These are phyloP conservation scores for Thecaphora thlaspeos DNA, from an alignment of 1,284 basidiomycete species.

Conservation along the genomic window DNA sequence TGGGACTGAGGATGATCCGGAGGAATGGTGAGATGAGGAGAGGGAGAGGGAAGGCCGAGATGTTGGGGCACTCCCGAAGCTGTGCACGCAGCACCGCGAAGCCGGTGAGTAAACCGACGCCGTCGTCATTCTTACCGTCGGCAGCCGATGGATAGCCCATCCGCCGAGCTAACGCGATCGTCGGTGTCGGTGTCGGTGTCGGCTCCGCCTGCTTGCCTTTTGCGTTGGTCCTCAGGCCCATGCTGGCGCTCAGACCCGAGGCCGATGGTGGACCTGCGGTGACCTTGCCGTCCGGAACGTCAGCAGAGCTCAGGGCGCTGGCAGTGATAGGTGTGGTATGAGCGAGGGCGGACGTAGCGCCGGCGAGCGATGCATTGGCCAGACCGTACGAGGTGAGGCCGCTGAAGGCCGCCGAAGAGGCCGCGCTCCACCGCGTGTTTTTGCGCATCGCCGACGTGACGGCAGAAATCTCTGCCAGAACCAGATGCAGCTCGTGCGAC, in stretches of 20 bases:
- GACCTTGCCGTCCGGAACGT: no score
- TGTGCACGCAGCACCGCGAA: conserved; percentile 82
- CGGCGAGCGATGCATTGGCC: conserved; percentile 1
- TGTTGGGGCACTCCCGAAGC: conserved; percentile 58
- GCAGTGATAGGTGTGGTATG: no score
- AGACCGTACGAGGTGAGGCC: conserved; percentile 30
- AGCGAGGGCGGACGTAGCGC: conserved; percentile 11
- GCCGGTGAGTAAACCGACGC: conserved; percentile 70
- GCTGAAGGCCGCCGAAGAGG: conserved; percentile 24
- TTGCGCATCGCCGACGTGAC: conserved; percentile 96
- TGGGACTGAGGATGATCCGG: conserved; percentile 82
- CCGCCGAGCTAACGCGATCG: no score
- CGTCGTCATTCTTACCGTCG: conserved; percentile 11
- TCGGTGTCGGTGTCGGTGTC: not conserved
- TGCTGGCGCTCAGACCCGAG: conserved; percentile 9
- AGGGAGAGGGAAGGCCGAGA: conserved; percentile 40
- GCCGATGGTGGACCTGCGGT: no score
- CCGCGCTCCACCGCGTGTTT: conserved; percentile 46
- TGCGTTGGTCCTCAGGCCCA: conserved; percentile 1
- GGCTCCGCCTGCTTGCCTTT: conserved; percentile 6
- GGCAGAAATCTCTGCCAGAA: conserved; percentile 82
- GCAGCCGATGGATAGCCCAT: no score
- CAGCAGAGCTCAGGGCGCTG: no score
- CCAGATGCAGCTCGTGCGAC: conserved; percentile 64
- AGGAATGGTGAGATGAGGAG: conserved; percentile 66